Evolutionary conservation across 2,329 filamentous ascomycete genomes (phyloP).

Genomic region (Leptographium procerum): DNA sequence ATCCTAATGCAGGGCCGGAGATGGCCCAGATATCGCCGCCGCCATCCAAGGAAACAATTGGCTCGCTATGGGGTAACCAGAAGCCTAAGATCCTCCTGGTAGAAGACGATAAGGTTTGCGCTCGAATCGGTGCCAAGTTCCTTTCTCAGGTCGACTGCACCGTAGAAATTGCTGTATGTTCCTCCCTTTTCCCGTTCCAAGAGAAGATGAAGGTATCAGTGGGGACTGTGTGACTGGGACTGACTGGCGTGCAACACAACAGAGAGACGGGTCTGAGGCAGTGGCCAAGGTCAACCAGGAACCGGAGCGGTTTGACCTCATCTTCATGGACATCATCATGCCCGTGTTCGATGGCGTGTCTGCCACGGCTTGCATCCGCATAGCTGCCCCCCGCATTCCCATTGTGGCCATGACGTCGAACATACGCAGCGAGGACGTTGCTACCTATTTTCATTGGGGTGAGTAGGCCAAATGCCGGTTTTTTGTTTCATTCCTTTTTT

Average conservation of each 20-base stretch:
- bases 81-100: conserved; percentile 80
- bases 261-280: conserved; percentile 77
- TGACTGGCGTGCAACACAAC: conserved; percentile 13
- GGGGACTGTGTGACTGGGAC: neutral
- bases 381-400: conserved; percentile 69
- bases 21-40: conserved; percentile 28
- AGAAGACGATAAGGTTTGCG: conserved; percentile 64
- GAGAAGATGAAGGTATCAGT: neutral
- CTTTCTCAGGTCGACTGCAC: conserved; percentile 53
- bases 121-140: conserved; percentile 57
- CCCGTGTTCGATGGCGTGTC: conserved; percentile 90
- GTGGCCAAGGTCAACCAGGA: conserved; percentile 65
- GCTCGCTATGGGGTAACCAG: conserved; percentile 44
- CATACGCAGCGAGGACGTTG: conserved; percentile 90
- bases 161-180: conserved; percentile 51
- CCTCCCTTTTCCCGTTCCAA: neutral
- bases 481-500: neutral
- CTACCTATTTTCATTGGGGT: conserved; percentile 96
- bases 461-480: conserved; percentile 32
- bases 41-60: conserved; percentile 22
- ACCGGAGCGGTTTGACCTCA: conserved; percentile 47
- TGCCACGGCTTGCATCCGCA: conserved; percentile 83
- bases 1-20: conserved; percentile 30
- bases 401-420: conserved; percentile 99
- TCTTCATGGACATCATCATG: conserved; percentile 96